phyloP scores from a whole-genome alignment of 1,139 yeast species.

The Suhomyces taliae region DNA sequence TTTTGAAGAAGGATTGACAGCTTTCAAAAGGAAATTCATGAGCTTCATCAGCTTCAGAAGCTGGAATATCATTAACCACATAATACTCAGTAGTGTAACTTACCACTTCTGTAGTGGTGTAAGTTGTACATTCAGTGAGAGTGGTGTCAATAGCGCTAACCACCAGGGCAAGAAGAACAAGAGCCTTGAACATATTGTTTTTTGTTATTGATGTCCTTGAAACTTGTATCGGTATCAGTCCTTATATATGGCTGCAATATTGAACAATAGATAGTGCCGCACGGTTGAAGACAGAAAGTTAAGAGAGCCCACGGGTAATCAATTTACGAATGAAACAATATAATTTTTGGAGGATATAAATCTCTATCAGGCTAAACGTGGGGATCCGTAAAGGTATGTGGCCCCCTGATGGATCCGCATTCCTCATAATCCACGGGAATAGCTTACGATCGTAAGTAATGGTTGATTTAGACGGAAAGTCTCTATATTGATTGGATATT shows the following conservation, averaged over 20 bases:
- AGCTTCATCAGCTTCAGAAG: conserved; percentile 13
- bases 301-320: neutral
- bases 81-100: conserved; percentile 12
- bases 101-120: conserved; percentile 9
- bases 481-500: no score
- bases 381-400: no score
- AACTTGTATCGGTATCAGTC: no score
- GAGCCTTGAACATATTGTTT: conserved; percentile 9
- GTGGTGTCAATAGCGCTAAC: conserved; percentile 5
- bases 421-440: no score
- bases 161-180: conserved; percentile 2
- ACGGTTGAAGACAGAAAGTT: neutral
- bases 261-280: neutral
- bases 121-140: conserved; percentile 11
- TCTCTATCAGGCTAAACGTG: no score
- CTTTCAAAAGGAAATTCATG: conserved; percentile 14
- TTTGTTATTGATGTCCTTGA: neutral
- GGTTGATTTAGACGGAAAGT: no score
- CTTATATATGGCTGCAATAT: conserved; percentile 1
- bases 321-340: neutral
- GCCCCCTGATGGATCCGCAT: no score
- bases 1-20: conserved; percentile 14
- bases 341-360: no score
- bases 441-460: no score
- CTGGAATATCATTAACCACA: conserved; percentile 14